phyloP scores from a whole-genome alignment of 1,139 yeast genomes.

The Scheffersomyces lignicola region DNA sequence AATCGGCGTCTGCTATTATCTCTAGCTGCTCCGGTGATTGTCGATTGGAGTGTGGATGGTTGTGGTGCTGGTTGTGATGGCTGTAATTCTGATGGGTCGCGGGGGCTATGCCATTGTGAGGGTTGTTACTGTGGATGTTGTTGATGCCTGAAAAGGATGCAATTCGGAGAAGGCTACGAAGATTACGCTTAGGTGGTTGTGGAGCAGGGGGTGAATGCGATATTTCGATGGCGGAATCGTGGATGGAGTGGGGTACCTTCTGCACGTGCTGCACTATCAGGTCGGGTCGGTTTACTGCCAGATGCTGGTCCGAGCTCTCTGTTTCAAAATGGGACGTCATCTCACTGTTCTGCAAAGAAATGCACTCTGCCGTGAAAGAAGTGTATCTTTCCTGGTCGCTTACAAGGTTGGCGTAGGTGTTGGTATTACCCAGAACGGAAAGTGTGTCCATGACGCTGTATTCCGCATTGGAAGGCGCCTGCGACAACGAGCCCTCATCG shows the following conservation, averaged over 20 bases:
- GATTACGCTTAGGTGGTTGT: slow-evolving; percentile 7
- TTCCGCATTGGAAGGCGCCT: neutral
- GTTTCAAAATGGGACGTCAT: slow-evolving; percentile 32
- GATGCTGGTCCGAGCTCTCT: slow-evolving; percentile 9
- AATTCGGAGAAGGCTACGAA: slow-evolving; percentile 14
- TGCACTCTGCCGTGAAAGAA: slow-evolving; percentile 39
- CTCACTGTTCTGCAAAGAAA: slow-evolving; percentile 41
- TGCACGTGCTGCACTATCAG: slow-evolving; percentile 2
- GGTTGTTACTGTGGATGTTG: slow-evolving; percentile 12
- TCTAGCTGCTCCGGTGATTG: neutral
- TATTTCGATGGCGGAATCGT: neutral
- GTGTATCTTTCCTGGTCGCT: slow-evolving; percentile 20
- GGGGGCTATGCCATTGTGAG: slow-evolving; percentile 8
- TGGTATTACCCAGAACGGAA: slow-evolving; percentile 4
- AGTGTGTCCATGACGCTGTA: too few relatives aligned
- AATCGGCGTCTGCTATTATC: neutral
- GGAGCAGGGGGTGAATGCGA: slow-evolving; percentile 3
- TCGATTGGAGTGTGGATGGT: slow-evolving; percentile 1
- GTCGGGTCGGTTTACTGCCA: neutral
- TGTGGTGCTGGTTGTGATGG: neutral
- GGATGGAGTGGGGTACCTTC: slow-evolving; percentile 2
- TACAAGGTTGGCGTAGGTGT: slow-evolving; percentile 6
- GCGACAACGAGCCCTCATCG: neutral
- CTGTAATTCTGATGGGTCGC: neutral
- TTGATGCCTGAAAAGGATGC: slow-evolving; percentile 12